Conservation (phyloP, 305 asterid genomes). For the Ilex paraguariensis region DNA sequence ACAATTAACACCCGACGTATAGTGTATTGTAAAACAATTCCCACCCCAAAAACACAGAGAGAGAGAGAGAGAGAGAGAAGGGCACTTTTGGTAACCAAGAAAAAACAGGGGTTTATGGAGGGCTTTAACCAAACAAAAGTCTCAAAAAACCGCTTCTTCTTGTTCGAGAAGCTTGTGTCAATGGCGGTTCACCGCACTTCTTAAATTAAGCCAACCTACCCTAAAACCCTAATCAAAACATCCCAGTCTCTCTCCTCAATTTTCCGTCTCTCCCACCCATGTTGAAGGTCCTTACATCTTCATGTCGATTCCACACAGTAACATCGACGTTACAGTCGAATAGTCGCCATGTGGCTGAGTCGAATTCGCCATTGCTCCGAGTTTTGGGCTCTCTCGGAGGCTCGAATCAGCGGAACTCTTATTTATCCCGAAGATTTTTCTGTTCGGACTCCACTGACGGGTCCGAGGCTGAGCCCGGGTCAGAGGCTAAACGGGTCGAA, state of each 20-base stretch:
- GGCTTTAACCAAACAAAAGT: conserved; percentile 22
- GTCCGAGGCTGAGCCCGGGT: conserved; percentile 36
- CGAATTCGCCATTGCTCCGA: conserved; percentile 54
- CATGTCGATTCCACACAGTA: conserved; percentile 42
- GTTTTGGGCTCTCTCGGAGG: conserved; percentile 30
- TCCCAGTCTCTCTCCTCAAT: neutral
- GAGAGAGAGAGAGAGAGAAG: no score
- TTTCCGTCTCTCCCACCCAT: conserved; percentile 22
- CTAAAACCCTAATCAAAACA: conserved; percentile 7
- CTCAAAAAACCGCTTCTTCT: conserved; percentile 30
- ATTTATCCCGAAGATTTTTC: conserved; percentile 51
- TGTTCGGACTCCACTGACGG: conserved; percentile 76
- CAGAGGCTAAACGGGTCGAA: conserved; percentile 39
- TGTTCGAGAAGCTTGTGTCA: conserved; percentile 31
- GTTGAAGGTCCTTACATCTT: conserved; percentile 70
- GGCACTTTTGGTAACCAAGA: no score
- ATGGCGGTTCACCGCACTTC: conserved; percentile 33
- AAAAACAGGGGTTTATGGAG: conserved; percentile 38
- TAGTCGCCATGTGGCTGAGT: conserved; percentile 37
- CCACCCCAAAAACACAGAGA: no score
- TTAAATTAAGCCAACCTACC: conserved; percentile 10
- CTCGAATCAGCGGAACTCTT: conserved; percentile 29
- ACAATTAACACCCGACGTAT: no score
- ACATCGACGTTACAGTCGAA: conserved; percentile 33
- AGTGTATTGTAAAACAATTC: no score